Base-by-base conservation (phyloP, 208 protist species). In the Wallacemonas sp. region DNA sequence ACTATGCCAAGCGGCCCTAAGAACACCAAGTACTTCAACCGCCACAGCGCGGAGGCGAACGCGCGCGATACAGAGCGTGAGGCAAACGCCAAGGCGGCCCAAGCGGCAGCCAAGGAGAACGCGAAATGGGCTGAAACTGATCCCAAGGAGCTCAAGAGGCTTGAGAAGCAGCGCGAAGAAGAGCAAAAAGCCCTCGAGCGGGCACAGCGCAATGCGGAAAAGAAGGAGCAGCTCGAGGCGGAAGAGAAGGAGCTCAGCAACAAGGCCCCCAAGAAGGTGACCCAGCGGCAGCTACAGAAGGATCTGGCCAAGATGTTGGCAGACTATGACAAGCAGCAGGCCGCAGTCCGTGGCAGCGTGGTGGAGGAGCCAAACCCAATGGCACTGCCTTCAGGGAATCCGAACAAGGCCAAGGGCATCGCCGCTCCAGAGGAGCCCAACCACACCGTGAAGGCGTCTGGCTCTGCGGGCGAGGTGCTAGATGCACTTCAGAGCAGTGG, bases 1-100 rank as follows among this genome's bases (percentile, higher is more conserved):
- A 66, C 34, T 45, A 95, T 95, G 89, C 89, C 89, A n/a, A 95
- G 89, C 46, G 89, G 86, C 33, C 79, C 87, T 21, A 93, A 93
- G 70, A 80, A 72, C 9, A 91, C 88, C 69, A 94, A 96, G 70
- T 95, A 66, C 70, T 77, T 73, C 53, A 94, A 96, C 60, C 88
- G 88, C 62, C 91, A 96, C 77, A 83, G 80, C 22, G 82, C 72
- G 72, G 91, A 94, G 77, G 88, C 88, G 33, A 78, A 80, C 12
- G 69, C 82, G 62, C 84, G 91, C 2, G 75, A 89, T 28, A 69
- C 84, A 68, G 86, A 91, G 75, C 80, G 83, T 8, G 61, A 30
- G 14, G 44, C 69, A 2, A 54, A 72, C 19, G 51, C 41, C 21
- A 81, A 84, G 44, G 66, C 55, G 1, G 68, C 66, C 14, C 66